Evolutionary conservation across 2,329 filamentous ascomycete species (phyloP).

Genomic region (Xylariomycetidae sp.): DNA sequence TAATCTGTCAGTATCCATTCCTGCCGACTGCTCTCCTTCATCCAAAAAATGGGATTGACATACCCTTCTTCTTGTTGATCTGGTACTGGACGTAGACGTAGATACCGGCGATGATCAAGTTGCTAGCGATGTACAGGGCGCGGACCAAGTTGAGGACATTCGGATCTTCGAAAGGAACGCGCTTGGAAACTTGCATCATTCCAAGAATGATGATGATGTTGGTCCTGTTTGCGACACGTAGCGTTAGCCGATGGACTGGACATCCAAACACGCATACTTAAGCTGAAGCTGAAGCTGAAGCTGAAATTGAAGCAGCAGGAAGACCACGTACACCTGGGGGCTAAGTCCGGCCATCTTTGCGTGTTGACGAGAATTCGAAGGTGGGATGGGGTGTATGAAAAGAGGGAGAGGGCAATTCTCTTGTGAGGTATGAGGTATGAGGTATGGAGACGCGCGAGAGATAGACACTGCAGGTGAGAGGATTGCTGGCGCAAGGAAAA

Average conservation of each 20-base stretch:
- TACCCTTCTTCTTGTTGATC: constrained; percentile 98
- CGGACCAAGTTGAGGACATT: constrained; percentile 53
- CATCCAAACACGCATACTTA: neutral
- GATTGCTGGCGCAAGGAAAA: neutral
- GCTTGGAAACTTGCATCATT: constrained; percentile 98
- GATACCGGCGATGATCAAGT: constrained; percentile 77
- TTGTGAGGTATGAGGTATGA: neutral
- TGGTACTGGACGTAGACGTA: constrained; percentile 80
- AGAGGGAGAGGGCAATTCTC: constrained; percentile 1
- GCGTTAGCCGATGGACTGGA: no score
- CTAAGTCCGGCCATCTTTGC: constrained; percentile 57
- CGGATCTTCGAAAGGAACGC: constrained; percentile 87
- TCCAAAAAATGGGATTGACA: constrained; percentile 21
- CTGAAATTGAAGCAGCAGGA: neutral
- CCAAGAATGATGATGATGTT: constrained; percentile 93
- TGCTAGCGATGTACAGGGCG: constrained; percentile 52
- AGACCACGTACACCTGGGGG: constrained; percentile 60
- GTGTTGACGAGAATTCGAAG: constrained; percentile 10
- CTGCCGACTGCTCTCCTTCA: no score
- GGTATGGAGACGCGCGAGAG: neutral
- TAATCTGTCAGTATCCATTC: no score
- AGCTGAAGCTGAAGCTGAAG: neutral
- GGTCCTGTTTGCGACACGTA: constrained; percentile 61
- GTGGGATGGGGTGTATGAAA: no score
- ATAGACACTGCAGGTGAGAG: no score